Conservation (phyloP, 2,329 filamentous ascomycete genomes). For the Cladophialophora chaetospira region DNA sequence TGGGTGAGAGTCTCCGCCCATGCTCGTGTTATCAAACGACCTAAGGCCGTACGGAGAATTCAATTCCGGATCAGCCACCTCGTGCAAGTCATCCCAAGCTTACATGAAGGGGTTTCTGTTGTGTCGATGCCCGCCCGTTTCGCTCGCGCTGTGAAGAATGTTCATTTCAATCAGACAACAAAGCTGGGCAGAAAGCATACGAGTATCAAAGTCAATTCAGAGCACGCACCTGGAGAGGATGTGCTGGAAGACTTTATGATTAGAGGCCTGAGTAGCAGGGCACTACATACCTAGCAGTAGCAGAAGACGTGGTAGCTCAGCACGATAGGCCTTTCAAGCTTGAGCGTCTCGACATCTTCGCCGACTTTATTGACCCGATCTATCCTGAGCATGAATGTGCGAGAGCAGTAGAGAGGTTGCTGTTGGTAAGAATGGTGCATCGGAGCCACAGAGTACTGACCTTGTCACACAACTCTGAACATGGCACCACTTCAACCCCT, state of each 20-base stretch:
- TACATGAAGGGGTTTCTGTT: too few species aligned
- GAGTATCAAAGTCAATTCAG: too few species aligned
- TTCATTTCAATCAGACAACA: too few species aligned
- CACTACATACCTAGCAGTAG: conserved; percentile 17
- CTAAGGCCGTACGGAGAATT: too few species aligned
- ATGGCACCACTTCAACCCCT: background rate
- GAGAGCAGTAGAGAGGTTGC: background rate
- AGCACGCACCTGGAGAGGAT: too few species aligned
- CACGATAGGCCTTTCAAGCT: background rate
- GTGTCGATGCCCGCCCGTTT: too few species aligned
- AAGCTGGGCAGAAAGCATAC: too few species aligned
- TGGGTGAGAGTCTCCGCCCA: too few species aligned
- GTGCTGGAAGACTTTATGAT: conserved; percentile 5
- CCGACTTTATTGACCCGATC: background rate
- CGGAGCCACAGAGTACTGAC: conserved; percentile 20
- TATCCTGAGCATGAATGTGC: background rate
- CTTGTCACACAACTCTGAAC: conserved; percentile 1
- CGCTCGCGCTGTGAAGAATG: too few species aligned
- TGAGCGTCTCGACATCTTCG: background rate
- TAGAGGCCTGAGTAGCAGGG: conserved; percentile 12
- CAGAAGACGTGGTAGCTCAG: background rate
- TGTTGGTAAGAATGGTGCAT: background rate
- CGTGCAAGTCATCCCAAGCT: too few species aligned
- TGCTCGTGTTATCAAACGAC: too few species aligned
- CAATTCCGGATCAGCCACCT: too few species aligned